These are phyloP conservation scores for Trichoderma koningii DNA, from an alignment of 2,329 filamentous ascomycete genomes.

Conservation along the genomic window DNA sequence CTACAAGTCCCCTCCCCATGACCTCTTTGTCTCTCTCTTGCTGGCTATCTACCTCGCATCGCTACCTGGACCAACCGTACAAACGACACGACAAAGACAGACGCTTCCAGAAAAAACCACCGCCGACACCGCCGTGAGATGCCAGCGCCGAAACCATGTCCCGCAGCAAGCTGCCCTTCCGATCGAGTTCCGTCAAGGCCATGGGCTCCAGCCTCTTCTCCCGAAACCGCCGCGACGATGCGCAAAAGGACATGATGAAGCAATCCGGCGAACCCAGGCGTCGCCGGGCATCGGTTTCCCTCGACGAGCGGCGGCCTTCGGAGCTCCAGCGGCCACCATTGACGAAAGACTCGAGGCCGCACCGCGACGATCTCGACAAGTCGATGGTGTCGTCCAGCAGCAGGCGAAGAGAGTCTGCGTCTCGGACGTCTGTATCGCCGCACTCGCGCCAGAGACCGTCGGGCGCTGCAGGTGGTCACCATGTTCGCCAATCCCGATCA, in stretches of 20 bases:
- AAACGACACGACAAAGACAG: not conserved
- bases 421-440: conserved; percentile 25
- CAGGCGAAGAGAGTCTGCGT: conserved; percentile 15
- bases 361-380: not conserved
- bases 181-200: conserved; percentile 28
- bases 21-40: no score
- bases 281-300: conserved; percentile 12
- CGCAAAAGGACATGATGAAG: not conserved
- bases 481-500: conserved; percentile 8
- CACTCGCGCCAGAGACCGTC: conserved; percentile 17
- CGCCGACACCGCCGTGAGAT: conserved; percentile 6
- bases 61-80: no score
- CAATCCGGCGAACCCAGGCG: conserved; percentile 19
- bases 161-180: conserved; percentile 26
- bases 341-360: conserved; percentile 22
- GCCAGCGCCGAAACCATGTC: conserved; percentile 23
- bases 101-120: not conserved
- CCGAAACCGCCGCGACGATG: conserved; percentile 14
- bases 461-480: not conserved
- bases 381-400: conserved; percentile 17
- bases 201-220: conserved; percentile 28
- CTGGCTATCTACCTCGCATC: no score
- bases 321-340: conserved; percentile 2
- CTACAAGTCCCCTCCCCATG: no score
- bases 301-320: conserved; percentile 3